These are phyloP conservation scores for Colletotrichum siamense DNA, from an alignment of 2,329 filamentous ascomycete genomes.

Conservation along the genomic window DNA sequence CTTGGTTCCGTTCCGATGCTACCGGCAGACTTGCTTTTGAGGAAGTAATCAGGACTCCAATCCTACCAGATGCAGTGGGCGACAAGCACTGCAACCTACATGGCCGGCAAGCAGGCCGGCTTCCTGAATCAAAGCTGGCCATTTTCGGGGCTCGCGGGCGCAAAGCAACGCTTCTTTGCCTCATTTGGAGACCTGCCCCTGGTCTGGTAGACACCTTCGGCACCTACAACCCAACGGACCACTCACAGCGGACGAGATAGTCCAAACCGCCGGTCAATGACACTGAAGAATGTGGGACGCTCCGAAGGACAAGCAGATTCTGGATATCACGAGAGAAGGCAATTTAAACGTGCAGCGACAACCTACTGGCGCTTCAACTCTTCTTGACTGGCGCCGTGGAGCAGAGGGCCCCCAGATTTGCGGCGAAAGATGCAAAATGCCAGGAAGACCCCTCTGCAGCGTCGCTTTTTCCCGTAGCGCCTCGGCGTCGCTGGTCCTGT, in stretches of 20 bases:
- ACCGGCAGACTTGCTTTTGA: neutral
- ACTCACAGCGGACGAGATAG: neutral
- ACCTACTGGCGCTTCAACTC: neutral
- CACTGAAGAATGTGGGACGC: neutral
- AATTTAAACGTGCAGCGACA: constrained; percentile 7
- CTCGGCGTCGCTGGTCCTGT: constrained; percentile 1
- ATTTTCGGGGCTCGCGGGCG: neutral
- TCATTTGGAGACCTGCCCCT: neutral
- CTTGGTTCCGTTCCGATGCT: neutral
- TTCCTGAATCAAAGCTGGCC: neutral
- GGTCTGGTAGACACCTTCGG: neutral
- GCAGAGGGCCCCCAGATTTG: neutral
- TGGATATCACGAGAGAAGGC: neutral
- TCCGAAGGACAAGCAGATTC: neutral
- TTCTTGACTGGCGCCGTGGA: neutral
- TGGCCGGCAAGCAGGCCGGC: neutral
- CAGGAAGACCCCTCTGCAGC: neutral
- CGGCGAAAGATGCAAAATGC: neutral
- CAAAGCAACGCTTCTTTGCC: neutral
- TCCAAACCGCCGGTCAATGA: neutral
- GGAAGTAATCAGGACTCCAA: neutral
- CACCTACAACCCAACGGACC: neutral
- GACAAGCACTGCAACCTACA: neutral
- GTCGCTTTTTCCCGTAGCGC: constrained; percentile 11
- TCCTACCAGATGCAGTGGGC: neutral